Base-by-base conservation (phyloP, 2,329 filamentous ascomycete genomes). In the Microsporum canis region DNA sequence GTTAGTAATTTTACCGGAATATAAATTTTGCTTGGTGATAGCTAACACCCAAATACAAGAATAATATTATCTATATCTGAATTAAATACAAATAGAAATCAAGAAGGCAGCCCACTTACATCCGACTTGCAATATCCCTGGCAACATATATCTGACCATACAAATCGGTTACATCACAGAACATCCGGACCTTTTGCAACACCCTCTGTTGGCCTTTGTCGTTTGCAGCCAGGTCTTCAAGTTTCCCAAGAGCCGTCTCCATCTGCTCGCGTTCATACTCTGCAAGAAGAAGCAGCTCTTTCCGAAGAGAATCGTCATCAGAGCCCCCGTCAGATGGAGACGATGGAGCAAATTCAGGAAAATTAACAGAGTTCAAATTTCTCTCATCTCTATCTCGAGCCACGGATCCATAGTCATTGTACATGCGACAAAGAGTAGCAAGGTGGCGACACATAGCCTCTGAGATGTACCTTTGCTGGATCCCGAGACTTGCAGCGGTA, bases 61-160 rank as follows among this genome's bases (percentile, higher is more conserved):
- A 23, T 23, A 23, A 23, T 23, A 23, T 23, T 23, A 23, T 23
- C 14, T 39, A 39, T 39, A 39, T 39, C 38, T 12, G 1, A 12
- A 12, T 39, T 12, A 39, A 39, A 39, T 39, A 39, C 38, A 39
- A 55, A 29, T 55, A 31, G 17, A 3, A 34, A 51, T 7, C n/a
- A 51, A 29, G 5, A 23, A 34, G 49, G 31, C 49, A 4, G n/a
- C 17, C 12, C 49, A 43, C 27, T 23, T 58, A 45, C 38, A 61
- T 59, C 33, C 62, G 60, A 60, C 62, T 64, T 10, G 61, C 62
- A 61, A 67, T 65, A 62, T 74, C 72, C 14, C 66, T 67, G 17
- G 68, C 62, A 27, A 74, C 68, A 61, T 74, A 74, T 14, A 75
- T 72, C 61, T 74, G 70, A 14, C 71, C 73, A 61, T 68, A 73